Conservation (phyloP, 768 basidiomycete species). For the Lepiota venenata region DNA sequence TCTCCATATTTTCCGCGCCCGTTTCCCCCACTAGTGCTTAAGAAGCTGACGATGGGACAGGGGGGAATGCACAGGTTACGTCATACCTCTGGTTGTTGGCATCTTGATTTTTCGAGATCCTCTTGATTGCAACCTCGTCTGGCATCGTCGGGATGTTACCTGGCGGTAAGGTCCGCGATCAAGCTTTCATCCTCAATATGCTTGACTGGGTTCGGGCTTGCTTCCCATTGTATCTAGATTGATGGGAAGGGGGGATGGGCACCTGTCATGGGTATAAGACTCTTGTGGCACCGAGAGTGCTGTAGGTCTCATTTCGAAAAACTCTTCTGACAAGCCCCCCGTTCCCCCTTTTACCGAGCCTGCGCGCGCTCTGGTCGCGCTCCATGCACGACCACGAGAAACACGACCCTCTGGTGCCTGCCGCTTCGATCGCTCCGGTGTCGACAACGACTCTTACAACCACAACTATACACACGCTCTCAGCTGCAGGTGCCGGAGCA, state of each 20-base stretch:
- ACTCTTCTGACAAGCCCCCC: neutral
- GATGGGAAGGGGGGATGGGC: neutral
- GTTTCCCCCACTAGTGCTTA: neutral
- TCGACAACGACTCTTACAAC: neutral
- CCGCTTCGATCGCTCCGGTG: neutral
- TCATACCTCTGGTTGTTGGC: neutral
- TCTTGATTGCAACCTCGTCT: constrained; percentile 1
- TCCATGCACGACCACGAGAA: constrained; percentile 10
- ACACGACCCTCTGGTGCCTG: neutral
- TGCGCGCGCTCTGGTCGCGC: neutral
- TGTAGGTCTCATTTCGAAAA: neutral
- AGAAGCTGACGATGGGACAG: neutral
- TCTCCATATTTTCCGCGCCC: neutral
- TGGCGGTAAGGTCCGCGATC: constrained; percentile 8
- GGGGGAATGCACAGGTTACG: constrained; percentile 3
- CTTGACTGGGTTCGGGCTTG: neutral
- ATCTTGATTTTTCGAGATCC: constrained; percentile 4
- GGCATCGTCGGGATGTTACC: neutral
- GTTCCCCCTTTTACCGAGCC: neutral
- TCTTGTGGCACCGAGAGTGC: neutral
- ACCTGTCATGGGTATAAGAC: constrained; percentile 9
- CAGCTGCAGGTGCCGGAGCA: neutral
- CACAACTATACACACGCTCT: neutral
- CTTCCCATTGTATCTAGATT: constrained; percentile 4
- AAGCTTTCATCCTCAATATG: constrained; percentile 4